Evolutionary conservation across 371 early-diverging fungal species (phyloP), one percentile per base, ranked within the genome.

Genomic region (Agmasoma carcini): DNA sequence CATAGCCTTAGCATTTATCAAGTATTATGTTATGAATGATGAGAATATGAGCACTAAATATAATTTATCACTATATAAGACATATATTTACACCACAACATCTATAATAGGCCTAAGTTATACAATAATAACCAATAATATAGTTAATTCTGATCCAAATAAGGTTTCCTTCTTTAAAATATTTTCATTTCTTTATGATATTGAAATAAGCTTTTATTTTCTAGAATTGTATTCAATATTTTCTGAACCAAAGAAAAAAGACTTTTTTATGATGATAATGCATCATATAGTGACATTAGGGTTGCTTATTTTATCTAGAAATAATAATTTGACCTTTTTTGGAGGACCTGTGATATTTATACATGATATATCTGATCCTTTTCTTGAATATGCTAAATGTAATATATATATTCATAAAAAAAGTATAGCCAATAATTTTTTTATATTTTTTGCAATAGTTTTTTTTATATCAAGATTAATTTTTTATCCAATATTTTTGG

Each of bases 351-450:
- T 81, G 30, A 60, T 79, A 56, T 44, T 75, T 9, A 50, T 81
- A 37, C 81, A 81, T 56, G 80, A 80, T 57, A 26, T 72, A 36
- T 56, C 75, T 27, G 81, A 81, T 72, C 80, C 81, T 5, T 68
- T 78, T 64, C 73, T 81, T 75, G 81, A 81, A 60, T 50, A 74
- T 15, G 79, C 79, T n/a, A 81, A 81, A 56, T 49, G 77, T 27
- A 40, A 43, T 34, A 59, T 77, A 39, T 80, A 81, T 59, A 6
- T 72, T 12, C 69, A 73, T 5, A 43, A 63, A 2, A 49, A 67
- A 23, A 44, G 14, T 19, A 17, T 63, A 1, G 80, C 80, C 2
- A 74, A 79, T 55, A 58, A 55, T 37, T 39, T 77, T 26, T 80
- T 81, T 60, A 68, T 62, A 6, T 29, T 69, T 4, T 81, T 80